Evolutionary conservation across 805 yeast species (phyloP).

Genomic region (Starmerella vaccinii): DNA sequence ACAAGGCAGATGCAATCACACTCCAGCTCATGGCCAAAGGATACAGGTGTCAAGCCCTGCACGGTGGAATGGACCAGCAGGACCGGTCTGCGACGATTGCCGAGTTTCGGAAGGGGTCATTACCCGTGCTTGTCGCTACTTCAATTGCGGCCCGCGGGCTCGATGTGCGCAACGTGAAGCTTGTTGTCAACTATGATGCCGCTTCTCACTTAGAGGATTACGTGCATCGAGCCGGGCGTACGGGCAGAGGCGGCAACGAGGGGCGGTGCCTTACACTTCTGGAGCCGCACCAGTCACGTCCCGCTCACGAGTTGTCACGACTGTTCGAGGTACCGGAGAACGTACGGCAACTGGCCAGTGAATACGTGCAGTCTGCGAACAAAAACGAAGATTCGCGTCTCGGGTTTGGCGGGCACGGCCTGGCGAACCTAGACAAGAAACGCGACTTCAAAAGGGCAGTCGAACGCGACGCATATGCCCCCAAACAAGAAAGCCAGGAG

Average conservation of each 20-base stretch:
- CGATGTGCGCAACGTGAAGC: slow-evolving; percentile 74
- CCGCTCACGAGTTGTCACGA: slow-evolving; percentile 59
- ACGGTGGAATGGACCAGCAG: slow-evolving; percentile 83
- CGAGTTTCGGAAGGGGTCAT: slow-evolving; percentile 53
- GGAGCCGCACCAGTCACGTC: slow-evolving; percentile 47
- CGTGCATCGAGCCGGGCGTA: slow-evolving; percentile 90
- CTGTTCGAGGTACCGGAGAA: slow-evolving; percentile 48
- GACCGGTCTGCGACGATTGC: slow-evolving; percentile 68
- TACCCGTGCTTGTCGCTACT: slow-evolving; percentile 68
- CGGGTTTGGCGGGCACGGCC: slow-evolving; percentile 96
- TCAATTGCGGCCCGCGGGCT: slow-evolving; percentile 92
- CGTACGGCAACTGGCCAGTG: slow-evolving; percentile 42
- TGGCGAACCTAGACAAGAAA: slow-evolving; percentile 59
- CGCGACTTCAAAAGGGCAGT: slow-evolving; percentile 41
- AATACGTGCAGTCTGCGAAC: slow-evolving; percentile 37
- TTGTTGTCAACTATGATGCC: slow-evolving; percentile 73
- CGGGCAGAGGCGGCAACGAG: slow-evolving; percentile 78
- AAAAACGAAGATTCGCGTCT: slow-evolving; percentile 52
- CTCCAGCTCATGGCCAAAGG: slow-evolving; percentile 44
- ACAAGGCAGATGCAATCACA: slow-evolving; percentile 64
- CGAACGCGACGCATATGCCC: slow-evolving; percentile 33
- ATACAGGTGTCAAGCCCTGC: slow-evolving; percentile 57
- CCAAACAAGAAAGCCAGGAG: neutral
- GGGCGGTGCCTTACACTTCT: slow-evolving; percentile 75
- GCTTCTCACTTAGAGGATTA: slow-evolving; percentile 91